phyloP scores from a whole-genome alignment of 108 stramenopile genomes.

The Nannochloropsis gaditana region DNA sequence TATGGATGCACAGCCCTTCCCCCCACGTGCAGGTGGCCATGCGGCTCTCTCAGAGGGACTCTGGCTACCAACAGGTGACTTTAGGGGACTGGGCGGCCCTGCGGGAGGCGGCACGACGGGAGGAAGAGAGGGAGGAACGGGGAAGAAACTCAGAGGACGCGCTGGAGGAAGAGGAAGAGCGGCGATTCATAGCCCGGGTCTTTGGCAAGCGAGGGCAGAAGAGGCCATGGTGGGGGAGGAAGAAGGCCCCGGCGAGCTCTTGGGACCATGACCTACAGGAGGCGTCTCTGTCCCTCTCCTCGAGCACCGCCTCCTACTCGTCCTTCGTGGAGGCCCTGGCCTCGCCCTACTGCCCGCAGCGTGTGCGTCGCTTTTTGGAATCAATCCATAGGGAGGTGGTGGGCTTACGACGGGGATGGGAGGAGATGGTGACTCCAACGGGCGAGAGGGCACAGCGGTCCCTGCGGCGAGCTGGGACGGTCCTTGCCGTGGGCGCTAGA shows the following conservation, averaged over 20 bases:
- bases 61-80: not conserved
- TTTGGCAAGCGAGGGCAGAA: not conserved
- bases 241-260: not conserved
- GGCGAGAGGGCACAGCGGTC: not conserved
- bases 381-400: not conserved
- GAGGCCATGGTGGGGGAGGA: not conserved
- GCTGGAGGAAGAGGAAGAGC: not conserved
- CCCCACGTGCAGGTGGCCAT: conserved; percentile 14
- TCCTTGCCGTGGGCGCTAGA: not conserved
- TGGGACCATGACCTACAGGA: no score
- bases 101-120: not conserved
- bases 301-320: not conserved
- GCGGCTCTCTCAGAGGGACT: not conserved
- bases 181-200: not conserved
- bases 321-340: not conserved
- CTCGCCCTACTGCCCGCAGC: not conserved
- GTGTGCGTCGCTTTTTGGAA: not conserved
- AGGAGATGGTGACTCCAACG: not conserved
- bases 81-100: not conserved
- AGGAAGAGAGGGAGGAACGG: not conserved
- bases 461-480: not conserved
- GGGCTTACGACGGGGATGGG: not conserved
- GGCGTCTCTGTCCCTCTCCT: not conserved
- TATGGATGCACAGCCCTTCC: not conserved
- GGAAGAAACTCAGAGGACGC: not conserved